Percentiles rank a stretch among this genome's conserved stretches.
These are phyloP conservation scores for Globisporangium megalacanthum DNA, from an alignment of 352 stramenopile species.

Conservation along the genomic window DNA sequence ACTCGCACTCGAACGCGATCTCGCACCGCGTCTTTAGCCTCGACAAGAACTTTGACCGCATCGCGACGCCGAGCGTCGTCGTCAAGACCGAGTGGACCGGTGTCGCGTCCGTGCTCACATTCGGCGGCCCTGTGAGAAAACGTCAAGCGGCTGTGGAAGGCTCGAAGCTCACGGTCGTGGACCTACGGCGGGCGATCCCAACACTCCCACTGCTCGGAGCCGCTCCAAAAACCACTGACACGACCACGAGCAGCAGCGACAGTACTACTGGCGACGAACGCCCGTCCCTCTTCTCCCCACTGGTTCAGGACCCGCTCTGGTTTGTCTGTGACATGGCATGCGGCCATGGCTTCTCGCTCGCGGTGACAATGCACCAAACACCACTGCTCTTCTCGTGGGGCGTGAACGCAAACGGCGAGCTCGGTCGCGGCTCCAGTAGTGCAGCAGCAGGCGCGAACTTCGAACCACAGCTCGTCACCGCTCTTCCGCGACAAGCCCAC, in stretches of 20 bases:
- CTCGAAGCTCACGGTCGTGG: slow-evolving; percentile 22
- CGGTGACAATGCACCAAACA: slow-evolving; percentile 33
- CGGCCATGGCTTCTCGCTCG: slow-evolving; percentile 58
- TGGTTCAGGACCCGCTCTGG: slow-evolving; percentile 17
- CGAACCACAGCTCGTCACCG: slow-evolving; percentile 31
- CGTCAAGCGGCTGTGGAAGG: slow-evolving; percentile 32
- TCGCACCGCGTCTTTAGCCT: slow-evolving; percentile 60
- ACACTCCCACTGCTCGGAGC: neutral
- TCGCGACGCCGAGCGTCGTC: slow-evolving; percentile 39
- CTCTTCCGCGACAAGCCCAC: slow-evolving; percentile 25
- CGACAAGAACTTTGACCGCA: slow-evolving; percentile 57
- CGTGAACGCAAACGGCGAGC: slow-evolving; percentile 46
- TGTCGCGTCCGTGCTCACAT: slow-evolving; percentile 33
- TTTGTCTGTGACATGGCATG: slow-evolving; percentile 53
- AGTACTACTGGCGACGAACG: no score
- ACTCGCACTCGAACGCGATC: slow-evolving; percentile 40
- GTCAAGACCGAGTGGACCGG: slow-evolving; percentile 36
- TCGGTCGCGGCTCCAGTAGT: slow-evolving; percentile 39
- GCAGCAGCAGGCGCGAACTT: slow-evolving; percentile 16
- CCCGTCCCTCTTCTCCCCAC: no score
- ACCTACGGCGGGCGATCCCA: slow-evolving; percentile 21
- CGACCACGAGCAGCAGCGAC: neutral
- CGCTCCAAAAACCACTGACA: no score
- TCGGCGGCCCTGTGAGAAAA: slow-evolving; percentile 38
- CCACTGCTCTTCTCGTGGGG: slow-evolving; percentile 49